Conservation (phyloP, 2,329 filamentous ascomycete species). For the Nakataea oryzae region DNA sequence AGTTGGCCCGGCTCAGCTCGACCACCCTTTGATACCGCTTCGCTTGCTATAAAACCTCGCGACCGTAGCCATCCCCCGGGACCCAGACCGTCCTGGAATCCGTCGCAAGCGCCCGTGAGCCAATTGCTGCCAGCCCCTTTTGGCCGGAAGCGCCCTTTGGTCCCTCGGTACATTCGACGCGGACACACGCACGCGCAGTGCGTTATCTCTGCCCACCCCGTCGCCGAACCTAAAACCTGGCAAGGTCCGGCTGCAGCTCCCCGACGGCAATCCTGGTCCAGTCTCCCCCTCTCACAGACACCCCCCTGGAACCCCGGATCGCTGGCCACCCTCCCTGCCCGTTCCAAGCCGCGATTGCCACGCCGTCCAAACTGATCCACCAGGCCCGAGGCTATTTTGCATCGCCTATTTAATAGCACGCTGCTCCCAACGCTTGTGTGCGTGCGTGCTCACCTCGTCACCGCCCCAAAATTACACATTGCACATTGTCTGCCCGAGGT, state of each 20-base stretch:
- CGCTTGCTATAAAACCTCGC: not conserved
- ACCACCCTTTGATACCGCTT: too few relatives aligned
- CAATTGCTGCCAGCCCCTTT: not conserved
- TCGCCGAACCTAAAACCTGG: not conserved
- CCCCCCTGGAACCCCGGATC: not conserved
- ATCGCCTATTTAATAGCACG: not conserved
- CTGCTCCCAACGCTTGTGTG: not conserved
- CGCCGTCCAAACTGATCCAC: not conserved
- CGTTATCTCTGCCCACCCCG: not conserved
- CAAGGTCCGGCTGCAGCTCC: not conserved
- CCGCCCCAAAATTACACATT: not conserved
- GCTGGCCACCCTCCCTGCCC: not conserved
- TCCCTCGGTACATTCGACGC: not conserved
- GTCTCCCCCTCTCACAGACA: not conserved
- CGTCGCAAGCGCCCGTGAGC: not conserved
- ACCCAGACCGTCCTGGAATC: not conserved
- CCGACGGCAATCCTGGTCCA: not conserved
- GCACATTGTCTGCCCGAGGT: not conserved
- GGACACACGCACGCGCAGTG: too few relatives aligned
- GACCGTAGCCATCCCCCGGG: not conserved
- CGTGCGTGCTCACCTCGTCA: not conserved
- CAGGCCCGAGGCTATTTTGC: not conserved
- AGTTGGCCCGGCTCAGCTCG: not conserved
- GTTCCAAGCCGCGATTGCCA: not conserved
- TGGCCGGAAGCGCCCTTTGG: not conserved